These are phyloP conservation scores for Coemansia sp. DNA, from an alignment of 192 early-diverging fungal species.

Conservation along the genomic window DNA sequence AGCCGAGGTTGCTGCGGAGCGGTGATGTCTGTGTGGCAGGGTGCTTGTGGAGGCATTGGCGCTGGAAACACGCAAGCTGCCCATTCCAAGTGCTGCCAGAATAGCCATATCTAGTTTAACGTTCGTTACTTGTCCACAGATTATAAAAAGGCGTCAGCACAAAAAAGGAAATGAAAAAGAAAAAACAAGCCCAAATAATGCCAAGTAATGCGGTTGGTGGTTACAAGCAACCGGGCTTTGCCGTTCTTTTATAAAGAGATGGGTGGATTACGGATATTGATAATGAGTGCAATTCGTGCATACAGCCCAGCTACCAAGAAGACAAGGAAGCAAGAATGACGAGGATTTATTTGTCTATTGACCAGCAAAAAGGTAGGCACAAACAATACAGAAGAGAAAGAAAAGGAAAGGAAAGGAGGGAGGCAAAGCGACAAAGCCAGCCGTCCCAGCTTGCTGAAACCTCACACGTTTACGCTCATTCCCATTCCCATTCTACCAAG, in stretches of 20 bases:
- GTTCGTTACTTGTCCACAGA: too few species aligned
- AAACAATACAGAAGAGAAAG: too few species aligned
- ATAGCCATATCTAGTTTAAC: slow-evolving; percentile 23
- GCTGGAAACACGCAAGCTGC: neutral
- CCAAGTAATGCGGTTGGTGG: neutral
- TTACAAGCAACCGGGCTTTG: neutral
- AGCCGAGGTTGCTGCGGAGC: neutral
- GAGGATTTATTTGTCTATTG: neutral
- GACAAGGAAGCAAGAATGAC: neutral
- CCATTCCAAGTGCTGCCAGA: slow-evolving; percentile 36
- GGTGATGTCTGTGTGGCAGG: neutral
- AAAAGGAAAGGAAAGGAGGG: neutral
- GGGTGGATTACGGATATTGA: neutral
- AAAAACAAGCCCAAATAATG: too few species aligned
- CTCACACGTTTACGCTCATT: neutral
- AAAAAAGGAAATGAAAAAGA: too few species aligned
- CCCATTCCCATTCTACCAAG: neutral
- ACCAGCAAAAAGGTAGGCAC: too few species aligned
- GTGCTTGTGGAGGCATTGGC: neutral
- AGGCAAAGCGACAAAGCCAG: neutral
- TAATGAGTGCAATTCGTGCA: neutral
- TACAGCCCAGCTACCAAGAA: neutral
- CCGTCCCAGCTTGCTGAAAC: neutral
- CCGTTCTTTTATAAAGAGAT: neutral
- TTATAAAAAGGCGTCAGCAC: too few species aligned